A percentile compares a stretch with the other conserved stretches of the same genome.
These are phyloP conservation scores for Tricharina praecox DNA, from an alignment of 495 filamentous ascomycete species.

Conservation along the genomic window DNA sequence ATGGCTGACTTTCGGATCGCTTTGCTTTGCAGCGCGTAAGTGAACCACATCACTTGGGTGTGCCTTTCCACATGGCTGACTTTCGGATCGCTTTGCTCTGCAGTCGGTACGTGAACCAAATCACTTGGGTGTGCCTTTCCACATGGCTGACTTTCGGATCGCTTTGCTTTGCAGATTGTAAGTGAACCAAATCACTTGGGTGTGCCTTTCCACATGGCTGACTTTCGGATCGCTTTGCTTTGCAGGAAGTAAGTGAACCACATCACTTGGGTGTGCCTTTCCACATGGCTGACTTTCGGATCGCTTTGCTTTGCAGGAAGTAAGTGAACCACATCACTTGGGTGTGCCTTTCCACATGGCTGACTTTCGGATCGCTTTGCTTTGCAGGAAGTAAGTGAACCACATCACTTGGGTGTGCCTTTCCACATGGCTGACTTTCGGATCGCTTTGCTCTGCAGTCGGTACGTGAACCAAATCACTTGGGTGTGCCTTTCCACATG, in stretches of 20 bases:
- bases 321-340: neutral
- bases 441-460: neutral
- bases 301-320: neutral
- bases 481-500: neutral
- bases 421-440: neutral
- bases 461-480: neutral
- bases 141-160: too few relatives aligned
- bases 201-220: neutral
- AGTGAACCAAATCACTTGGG: neutral
- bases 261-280: neutral
- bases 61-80: neutral
- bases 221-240: neutral
- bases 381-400: neutral
- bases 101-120: neutral
- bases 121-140: neutral
- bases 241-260: neutral
- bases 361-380: conserved; percentile 1
- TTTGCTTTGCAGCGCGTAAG: neutral
- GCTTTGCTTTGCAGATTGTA: too few relatives aligned
- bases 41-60: neutral
- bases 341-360: neutral
- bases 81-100: neutral
- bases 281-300: neutral
- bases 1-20: conserved; percentile 1
- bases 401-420: neutral